Conservation (phyloP, 2,329 filamentous ascomycete genomes). For the Alternaria panax region DNA sequence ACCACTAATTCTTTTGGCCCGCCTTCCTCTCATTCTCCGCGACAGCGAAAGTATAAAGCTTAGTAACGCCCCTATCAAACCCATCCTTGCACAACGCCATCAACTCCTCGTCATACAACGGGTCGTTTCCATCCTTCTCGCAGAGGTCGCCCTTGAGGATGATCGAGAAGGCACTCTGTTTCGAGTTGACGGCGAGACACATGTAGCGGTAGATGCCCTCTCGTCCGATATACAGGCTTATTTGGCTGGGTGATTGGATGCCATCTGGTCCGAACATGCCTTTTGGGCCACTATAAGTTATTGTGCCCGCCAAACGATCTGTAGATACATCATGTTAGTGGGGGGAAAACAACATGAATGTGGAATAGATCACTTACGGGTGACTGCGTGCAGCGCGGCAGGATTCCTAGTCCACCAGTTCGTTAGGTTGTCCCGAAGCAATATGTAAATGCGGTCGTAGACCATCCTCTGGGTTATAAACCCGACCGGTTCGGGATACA, state of each 20-base stretch:
- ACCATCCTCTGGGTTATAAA: constrained; percentile 8
- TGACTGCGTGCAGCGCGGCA: not conserved
- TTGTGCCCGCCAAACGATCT: not conserved
- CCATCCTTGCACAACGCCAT: constrained; percentile 11
- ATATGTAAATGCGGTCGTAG: not conserved
- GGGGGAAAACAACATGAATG: not conserved
- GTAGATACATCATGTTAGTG: not conserved
- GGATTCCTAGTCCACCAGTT: not conserved
- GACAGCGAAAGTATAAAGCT: not conserved
- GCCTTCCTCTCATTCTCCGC: not conserved
- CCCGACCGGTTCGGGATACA: not conserved
- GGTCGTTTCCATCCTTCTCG: constrained; percentile 8
- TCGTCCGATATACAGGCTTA: constrained; percentile 14
- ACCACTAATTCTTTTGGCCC: too few relatives aligned
- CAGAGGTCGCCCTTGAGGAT: constrained; percentile 8
- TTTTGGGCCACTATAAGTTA: not conserved
- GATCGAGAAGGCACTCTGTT: not conserved
- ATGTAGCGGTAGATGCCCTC: constrained; percentile 12
- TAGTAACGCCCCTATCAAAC: constrained; percentile 3
- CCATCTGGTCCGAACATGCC: constrained; percentile 16
- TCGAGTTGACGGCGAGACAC: constrained; percentile 4
- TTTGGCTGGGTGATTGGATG: constrained; percentile 2
- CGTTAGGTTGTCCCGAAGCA: constrained; percentile 2
- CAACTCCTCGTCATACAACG: not conserved
- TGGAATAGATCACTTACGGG: not conserved